phyloP scores from a whole-genome alignment of 1,284 basidiomycete genomes.

The Takashimella koratensis region DNA sequence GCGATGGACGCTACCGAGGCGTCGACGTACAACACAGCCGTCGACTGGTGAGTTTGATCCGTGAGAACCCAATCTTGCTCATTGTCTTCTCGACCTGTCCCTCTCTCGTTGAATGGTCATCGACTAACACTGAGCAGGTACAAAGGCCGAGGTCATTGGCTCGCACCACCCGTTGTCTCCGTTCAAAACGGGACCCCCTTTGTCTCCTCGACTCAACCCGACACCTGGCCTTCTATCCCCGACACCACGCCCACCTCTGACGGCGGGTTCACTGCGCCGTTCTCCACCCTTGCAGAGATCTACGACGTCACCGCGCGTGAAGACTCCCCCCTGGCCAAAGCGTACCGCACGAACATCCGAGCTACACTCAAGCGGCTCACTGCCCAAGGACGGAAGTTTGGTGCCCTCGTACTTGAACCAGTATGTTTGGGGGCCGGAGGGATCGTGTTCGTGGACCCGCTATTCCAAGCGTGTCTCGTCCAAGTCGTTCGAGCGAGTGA shows the following conservation, averaged over 20 bases:
- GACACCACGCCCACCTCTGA: constrained; percentile 22
- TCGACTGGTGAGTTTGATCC: constrained; percentile 74
- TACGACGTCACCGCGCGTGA: constrained; percentile 72
- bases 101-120: too few species aligned
- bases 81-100: too few species aligned
- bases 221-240: constrained; percentile 35
- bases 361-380: constrained; percentile 56
- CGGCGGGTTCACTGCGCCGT: constrained; percentile 39
- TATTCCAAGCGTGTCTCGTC: constrained; percentile 86
- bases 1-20: constrained; percentile 90
- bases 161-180: constrained; percentile 77
- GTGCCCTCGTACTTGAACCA: constrained; percentile 84
- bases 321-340: constrained; percentile 58
- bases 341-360: constrained; percentile 64
- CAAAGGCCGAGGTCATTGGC: constrained; percentile 85
- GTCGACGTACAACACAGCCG: constrained; percentile 74
- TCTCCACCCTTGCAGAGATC: constrained; percentile 58
- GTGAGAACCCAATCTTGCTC: too few species aligned
- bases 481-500: constrained; percentile 66
- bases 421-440: constrained; percentile 93
- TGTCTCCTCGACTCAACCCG: constrained; percentile 55
- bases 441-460: constrained; percentile 96
- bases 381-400: constrained; percentile 51
- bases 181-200: constrained; percentile 62
- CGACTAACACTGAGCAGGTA: too few species aligned